Evolutionary conservation across 495 filamentous ascomycete species (phyloP).

Genomic region (Neohortaea acidophila): DNA sequence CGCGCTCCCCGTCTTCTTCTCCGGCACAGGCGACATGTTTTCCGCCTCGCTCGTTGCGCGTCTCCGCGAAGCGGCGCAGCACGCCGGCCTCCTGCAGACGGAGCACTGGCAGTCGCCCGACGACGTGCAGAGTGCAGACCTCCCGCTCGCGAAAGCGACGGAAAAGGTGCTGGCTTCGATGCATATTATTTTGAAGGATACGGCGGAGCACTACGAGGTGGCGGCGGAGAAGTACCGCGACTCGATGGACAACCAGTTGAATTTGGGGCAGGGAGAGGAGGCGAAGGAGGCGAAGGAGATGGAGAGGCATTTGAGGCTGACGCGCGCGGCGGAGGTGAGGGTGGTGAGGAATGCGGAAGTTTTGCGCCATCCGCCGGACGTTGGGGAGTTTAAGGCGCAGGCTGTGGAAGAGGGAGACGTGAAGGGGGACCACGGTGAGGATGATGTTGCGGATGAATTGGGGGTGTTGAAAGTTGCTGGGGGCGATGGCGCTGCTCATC

Average conservation of each 20-base stretch:
- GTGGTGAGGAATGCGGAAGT: conserved; percentile 55
- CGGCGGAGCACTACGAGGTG: conserved; percentile 49
- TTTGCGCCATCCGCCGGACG: conserved; percentile 43
- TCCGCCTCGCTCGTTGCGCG: conserved; percentile 77
- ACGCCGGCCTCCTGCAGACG: conserved; percentile 22
- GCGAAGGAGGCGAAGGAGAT: conserved; percentile 40
- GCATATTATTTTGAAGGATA: conserved; percentile 70
- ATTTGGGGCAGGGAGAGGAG: conserved; percentile 20
- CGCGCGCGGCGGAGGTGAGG: conserved; percentile 66
- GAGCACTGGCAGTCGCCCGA: conserved; percentile 32
- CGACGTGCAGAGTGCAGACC: conserved; percentile 42
- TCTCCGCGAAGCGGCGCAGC: conserved; percentile 62
- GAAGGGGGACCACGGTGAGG: too few species aligned
- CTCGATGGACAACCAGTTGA: conserved; percentile 18
- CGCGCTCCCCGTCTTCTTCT: conserved; percentile 80
- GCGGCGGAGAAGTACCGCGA: conserved; percentile 32
- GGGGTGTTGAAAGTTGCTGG: too few species aligned
- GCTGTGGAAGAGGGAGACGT: too few species aligned
- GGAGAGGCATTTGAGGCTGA: conserved; percentile 47
- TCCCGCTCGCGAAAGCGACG: conserved; percentile 68
- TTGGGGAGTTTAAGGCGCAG: conserved; percentile 39
- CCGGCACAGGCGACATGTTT: conserved; percentile 96
- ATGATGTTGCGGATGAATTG: too few species aligned
- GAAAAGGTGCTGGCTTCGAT: conserved; percentile 88
- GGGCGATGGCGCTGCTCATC: too few species aligned